Percentiles rank a stretch among this genome's conserved stretches.
Evolutionary conservation across 768 basidiomycete genomes (phyloP).

Genomic region (Lactarius vividus): DNA sequence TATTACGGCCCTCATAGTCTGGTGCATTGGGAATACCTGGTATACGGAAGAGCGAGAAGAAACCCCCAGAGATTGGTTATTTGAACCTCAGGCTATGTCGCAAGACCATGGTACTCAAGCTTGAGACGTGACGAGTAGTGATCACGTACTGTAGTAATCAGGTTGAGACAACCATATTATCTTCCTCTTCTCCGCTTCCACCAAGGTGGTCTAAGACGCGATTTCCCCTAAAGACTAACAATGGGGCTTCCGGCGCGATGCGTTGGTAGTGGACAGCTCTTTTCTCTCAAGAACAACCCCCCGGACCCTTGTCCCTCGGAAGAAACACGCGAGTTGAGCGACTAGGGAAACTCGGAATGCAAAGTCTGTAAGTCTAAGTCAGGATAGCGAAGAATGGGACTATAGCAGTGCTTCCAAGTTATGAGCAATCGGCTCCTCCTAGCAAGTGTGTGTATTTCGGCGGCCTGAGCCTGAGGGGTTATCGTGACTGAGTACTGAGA

Average conservation of each 20-base stretch:
- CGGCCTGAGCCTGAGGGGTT: too few species aligned
- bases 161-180: background rate
- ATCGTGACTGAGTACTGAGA: too few species aligned
- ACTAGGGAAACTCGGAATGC: too few species aligned
- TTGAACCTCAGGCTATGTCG: too few species aligned
- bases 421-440: too few species aligned
- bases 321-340: too few species aligned
- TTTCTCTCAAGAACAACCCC: background rate
- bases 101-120: background rate
- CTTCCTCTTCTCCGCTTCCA: background rate
- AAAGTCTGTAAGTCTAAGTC: too few species aligned
- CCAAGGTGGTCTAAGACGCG: background rate
- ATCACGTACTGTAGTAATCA: background rate
- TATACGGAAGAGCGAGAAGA: background rate
- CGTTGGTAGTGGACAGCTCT: background rate
- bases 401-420: too few species aligned
- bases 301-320: background rate
- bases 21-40: conserved; percentile 15
- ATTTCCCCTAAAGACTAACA: background rate
- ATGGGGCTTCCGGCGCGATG: background rate
- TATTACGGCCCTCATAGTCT: background rate
- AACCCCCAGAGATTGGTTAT: background rate
- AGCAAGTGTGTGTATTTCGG: too few species aligned
- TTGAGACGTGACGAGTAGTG: background rate
- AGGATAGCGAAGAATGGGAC: too few species aligned